Evolutionary conservation across 1,139 yeast species (phyloP).

Genomic region (Ogataea hybrid): DNA sequence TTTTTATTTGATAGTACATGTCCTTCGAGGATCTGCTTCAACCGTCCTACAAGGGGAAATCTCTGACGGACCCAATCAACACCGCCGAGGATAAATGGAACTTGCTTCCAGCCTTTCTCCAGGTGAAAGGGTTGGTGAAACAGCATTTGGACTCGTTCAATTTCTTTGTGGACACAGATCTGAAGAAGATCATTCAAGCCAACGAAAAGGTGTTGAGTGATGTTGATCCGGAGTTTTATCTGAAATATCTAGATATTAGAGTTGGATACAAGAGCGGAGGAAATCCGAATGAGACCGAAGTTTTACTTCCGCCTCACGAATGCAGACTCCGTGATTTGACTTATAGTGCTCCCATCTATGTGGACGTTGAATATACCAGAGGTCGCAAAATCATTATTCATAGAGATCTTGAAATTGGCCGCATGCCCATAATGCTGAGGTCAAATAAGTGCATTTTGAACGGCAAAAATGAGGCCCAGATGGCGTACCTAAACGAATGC

Average conservation of each 20-base stretch:
- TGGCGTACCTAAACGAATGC: constrained; percentile 92
- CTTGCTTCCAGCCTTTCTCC: constrained; percentile 87
- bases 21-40: constrained; percentile 60
- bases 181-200: constrained; percentile 88
- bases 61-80: constrained; percentile 79
- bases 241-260: constrained; percentile 87
- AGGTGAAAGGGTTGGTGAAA: constrained; percentile 93
- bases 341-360: constrained; percentile 93
- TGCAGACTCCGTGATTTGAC: constrained; percentile 94
- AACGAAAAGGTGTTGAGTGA: constrained; percentile 87
- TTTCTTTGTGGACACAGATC: constrained; percentile 89
- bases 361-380: constrained; percentile 94
- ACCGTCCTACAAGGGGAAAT: constrained; percentile 83
- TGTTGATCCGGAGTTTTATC: constrained; percentile 94
- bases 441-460: constrained; percentile 86
- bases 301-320: constrained; percentile 87
- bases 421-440: constrained; percentile 97
- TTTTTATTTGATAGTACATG: constrained; percentile 2
- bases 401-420: constrained; percentile 88
- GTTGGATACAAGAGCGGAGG: constrained; percentile 71
- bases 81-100: constrained; percentile 97
- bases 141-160: constrained; percentile 97
- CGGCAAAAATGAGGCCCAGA: constrained; percentile 72
- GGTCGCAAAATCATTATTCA: constrained; percentile 91
- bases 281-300: constrained; percentile 52